These are phyloP conservation scores for Daldinia eschscholtzii DNA, from an alignment of 2,329 filamentous ascomycete species.

Conservation along the genomic window DNA sequence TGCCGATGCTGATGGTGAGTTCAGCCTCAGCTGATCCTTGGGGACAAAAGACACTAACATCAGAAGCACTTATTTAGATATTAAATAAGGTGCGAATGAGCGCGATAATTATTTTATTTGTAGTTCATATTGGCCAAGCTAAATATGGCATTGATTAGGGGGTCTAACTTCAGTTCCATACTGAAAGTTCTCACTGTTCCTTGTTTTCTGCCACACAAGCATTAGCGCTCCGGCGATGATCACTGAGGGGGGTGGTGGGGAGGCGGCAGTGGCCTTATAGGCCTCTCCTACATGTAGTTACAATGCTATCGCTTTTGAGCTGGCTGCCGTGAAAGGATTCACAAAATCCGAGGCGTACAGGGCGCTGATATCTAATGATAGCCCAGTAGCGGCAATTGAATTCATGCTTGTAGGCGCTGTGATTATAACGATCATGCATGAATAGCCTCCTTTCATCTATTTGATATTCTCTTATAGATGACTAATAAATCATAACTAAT, in stretches of 20 bases:
- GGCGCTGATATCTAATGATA: constrained; percentile 19
- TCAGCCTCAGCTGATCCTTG: constrained; percentile 17
- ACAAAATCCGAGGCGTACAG: constrained; percentile 33
- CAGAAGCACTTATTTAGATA: constrained; percentile 17
- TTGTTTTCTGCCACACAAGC: constrained; percentile 20
- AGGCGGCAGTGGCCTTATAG: constrained; percentile 20
- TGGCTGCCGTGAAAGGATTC: constrained; percentile 38
- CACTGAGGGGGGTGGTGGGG: constrained; percentile 36
- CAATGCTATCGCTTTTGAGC: constrained; percentile 24
- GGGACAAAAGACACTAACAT: constrained; percentile 6
- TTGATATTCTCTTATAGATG: constrained; percentile 8
- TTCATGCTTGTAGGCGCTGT: constrained; percentile 4
- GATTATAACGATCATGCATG: constrained; percentile 10
- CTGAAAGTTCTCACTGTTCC: constrained; percentile 18
- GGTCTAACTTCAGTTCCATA: constrained; percentile 25
- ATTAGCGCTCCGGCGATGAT: constrained; percentile 35
- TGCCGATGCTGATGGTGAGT: not conserved
- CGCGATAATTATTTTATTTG: constrained; percentile 18
- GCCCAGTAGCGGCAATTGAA: constrained; percentile 20
- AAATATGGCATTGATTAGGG: constrained; percentile 19
- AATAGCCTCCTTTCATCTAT: constrained; percentile 11
- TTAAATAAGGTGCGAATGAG: constrained; percentile 30
- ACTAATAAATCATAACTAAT: not conserved
- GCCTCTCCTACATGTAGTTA: constrained; percentile 18
- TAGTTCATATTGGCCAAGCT: constrained; percentile 13